Base-by-base conservation (phyloP, 2,329 filamentous ascomycete genomes). In the Aspergillus sp. region DNA sequence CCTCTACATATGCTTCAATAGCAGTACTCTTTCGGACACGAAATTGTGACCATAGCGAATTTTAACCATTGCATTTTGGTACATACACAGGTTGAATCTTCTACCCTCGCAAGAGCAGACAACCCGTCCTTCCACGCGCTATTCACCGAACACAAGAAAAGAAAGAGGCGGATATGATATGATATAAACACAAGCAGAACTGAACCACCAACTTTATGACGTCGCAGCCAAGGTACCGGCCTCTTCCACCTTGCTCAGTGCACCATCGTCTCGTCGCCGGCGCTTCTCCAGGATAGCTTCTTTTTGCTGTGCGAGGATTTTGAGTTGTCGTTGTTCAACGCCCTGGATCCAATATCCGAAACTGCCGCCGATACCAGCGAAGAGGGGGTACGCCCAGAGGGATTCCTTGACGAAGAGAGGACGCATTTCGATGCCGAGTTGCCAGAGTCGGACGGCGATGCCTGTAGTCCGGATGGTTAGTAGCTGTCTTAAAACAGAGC, bases 311-410 rank as follows among this genome's bases (percentile, higher is more conserved):
- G 83, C 81, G 59, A 99, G 81, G 62, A 92, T 84, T 64, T 85
- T 84, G 66, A 88, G 84, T 79, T 98, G 93, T 73, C 87, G 84
- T 70, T 90, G 81, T 76, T 97, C 91, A 56, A 98, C 90, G 62
- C 91, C 90, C 81, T 93, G 88, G 68, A 99, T 82, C 92, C 93
- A 99, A 83, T 97, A 97, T 67, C 95, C 95, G 79, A 98, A 97
- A 78, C 89, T 91, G 68, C 88, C 93, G 68, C 93, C 93, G 63
- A 91, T 86, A 67, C 85, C 85, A 58, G 88, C 93, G 78, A 95
- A 99, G 68, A 93, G 79, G 55, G 95, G 95, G 81, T 96, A 99
- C 52, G 87, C 91, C 90, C 91, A 96, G 70, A 96, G 86, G 55
- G 89, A 90, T 73, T 89, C 83, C 71, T 84, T 86, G 79, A 89